These are phyloP conservation scores for Kickxella alabastrina DNA, from an alignment of 192 early-diverging fungal genomes.

Conservation along the genomic window DNA sequence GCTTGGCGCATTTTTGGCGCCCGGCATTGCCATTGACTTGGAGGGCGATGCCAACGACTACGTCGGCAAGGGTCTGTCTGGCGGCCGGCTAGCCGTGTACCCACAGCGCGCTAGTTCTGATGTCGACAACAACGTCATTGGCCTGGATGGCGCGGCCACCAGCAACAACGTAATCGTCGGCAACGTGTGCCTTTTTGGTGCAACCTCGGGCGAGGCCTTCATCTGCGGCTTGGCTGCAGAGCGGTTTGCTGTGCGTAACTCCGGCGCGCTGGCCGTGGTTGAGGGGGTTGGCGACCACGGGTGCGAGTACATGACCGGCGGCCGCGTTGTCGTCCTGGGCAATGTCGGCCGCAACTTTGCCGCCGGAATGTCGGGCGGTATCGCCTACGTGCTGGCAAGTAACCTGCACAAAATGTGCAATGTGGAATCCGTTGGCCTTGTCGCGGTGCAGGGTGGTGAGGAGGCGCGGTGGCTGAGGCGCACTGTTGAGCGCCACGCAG, in stretches of 20 bases:
- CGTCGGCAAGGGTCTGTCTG: constrained; percentile 97
- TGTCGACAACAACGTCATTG: no score
- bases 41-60: constrained; percentile 99
- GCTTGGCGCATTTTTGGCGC: constrained; percentile 88
- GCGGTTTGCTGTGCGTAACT: constrained; percentile 97
- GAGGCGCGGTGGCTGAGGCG: constrained; percentile 73
- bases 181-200: constrained; percentile 97
- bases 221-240: constrained; percentile 94
- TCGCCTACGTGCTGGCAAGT: constrained; percentile 86
- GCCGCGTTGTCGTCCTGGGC: constrained; percentile 86
- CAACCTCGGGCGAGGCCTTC: constrained; percentile 86
- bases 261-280: constrained; percentile 91
- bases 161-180: constrained; percentile 92
- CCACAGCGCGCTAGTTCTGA: constrained; percentile 79
- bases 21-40: constrained; percentile 84
- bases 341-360: constrained; percentile 94
- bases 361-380: constrained; percentile 97
- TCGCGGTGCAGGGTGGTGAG: constrained; percentile 64
- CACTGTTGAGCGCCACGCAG: constrained; percentile 76
- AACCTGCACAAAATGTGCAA: constrained; percentile 73
- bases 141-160: no score
- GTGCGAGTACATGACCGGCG: constrained; percentile 99
- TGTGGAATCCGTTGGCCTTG: constrained; percentile 87
- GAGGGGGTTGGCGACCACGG: constrained; percentile 99
- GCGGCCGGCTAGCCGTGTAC: constrained; percentile 85